Percentiles rank a stretch among this genome's conserved stretches.
Evolutionary conservation across 352 stramenopile genomes (phyloP).

Genomic region (Phytophthora idaei): DNA sequence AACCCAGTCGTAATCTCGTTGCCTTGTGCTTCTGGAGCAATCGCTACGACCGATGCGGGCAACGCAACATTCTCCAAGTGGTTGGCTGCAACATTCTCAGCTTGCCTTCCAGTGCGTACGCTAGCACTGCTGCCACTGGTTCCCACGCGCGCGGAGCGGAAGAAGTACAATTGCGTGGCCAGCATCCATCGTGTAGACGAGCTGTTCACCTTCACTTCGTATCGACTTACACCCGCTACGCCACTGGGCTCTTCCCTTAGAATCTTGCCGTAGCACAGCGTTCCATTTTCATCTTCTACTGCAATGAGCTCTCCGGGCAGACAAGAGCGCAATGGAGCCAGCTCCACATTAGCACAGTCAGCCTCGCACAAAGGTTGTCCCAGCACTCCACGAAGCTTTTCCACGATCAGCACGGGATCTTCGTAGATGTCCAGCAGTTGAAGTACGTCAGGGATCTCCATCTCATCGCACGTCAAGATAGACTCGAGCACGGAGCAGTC

Average conservation of each 20-base stretch:
- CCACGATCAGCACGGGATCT: slow-evolving; percentile 60
- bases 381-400: slow-evolving; percentile 67
- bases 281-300: slow-evolving; percentile 47
- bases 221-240: slow-evolving; percentile 49
- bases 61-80: slow-evolving; percentile 13
- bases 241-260: slow-evolving; percentile 45
- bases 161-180: slow-evolving; percentile 76
- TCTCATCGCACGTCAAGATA: slow-evolving; percentile 58
- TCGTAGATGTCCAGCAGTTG: slow-evolving; percentile 71
- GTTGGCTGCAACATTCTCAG: not conserved
- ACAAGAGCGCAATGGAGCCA: slow-evolving; percentile 72
- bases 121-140: slow-evolving; percentile 15
- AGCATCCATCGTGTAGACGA: slow-evolving; percentile 43
- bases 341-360: slow-evolving; percentile 55
- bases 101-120: not conserved
- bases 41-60: slow-evolving; percentile 34
- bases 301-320: slow-evolving; percentile 73
- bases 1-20: slow-evolving; percentile 19
- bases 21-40: slow-evolving; percentile 17
- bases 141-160: slow-evolving; percentile 55
- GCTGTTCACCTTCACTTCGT: slow-evolving; percentile 68
- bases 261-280: slow-evolving; percentile 69
- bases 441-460: slow-evolving; percentile 55
- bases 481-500: slow-evolving; percentile 73
- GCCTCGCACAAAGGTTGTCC: slow-evolving; percentile 56